Conservation (phyloP, 148 eudicot genomes). For the Rhododendron griersonianum region DNA sequence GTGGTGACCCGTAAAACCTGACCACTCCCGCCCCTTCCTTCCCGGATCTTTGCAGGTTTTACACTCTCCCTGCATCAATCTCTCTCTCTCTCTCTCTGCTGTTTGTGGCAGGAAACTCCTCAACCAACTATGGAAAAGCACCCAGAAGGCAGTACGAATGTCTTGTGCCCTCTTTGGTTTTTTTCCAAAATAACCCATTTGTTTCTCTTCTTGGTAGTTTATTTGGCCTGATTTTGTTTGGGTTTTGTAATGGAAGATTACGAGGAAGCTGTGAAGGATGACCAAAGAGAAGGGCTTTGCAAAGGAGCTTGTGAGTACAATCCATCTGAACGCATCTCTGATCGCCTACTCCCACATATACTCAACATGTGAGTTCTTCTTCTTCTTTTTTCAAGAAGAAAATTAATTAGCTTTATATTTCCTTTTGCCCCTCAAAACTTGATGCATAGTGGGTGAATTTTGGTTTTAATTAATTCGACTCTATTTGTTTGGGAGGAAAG, state of each 20-base stretch:
- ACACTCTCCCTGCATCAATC: not conserved
- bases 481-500: not conserved
- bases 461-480: not conserved
- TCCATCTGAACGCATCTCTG: conserved; percentile 23
- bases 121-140: conserved; percentile 17
- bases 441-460: not conserved
- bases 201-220: not conserved
- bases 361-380: conserved; percentile 45
- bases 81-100: not conserved
- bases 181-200: not conserved
- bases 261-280: conserved; percentile 16
- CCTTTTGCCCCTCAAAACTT: not conserved
- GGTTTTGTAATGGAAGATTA: not conserved
- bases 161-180: not conserved
- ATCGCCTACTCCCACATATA: conserved; percentile 48
- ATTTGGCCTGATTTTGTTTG: not conserved
- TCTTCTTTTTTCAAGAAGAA: not conserved
- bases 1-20: conserved; percentile 4
- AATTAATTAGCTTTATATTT: not conserved
- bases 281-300: conserved; percentile 22
- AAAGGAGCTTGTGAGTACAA: conserved; percentile 28
- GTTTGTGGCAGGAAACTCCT: not conserved
- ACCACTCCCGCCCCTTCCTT: not conserved
- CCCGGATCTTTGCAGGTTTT: too few relatives aligned
- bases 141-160: conserved; percentile 10